phyloP scores from a whole-genome alignment of 73 alveolate species.

The Durusdinium trenchii region DNA sequence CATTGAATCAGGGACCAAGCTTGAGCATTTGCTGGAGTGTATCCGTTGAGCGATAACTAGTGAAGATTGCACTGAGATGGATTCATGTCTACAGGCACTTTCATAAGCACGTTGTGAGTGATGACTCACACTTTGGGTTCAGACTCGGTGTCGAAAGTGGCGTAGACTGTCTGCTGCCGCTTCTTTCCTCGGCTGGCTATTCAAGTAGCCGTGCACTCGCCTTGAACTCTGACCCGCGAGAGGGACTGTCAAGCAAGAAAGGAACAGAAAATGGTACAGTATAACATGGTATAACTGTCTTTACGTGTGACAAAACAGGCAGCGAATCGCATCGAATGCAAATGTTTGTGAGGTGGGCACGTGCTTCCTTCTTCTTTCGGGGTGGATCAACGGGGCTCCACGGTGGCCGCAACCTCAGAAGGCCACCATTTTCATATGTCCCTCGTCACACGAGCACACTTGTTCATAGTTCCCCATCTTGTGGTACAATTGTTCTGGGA shows the following conservation, averaged over 20 bases:
- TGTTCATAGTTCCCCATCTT: no score
- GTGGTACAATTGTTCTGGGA: not conserved
- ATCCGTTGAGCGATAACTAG: not conserved
- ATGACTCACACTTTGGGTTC: not conserved
- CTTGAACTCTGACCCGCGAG: no score
- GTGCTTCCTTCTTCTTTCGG: slow-evolving; percentile 77
- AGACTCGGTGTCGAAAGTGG: slow-evolving; percentile 81
- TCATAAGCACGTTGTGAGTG: no score
- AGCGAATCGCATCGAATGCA: no score
- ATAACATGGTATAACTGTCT: no score
- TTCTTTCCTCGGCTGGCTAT: slow-evolving; percentile 26
- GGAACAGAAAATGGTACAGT: no score
- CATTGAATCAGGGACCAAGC: no score
- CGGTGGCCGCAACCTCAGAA: slow-evolving; percentile 77
- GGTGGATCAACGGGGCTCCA: slow-evolving; percentile 95
- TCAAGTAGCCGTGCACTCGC: not conserved
- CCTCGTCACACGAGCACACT: not conserved
- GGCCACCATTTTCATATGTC: not conserved
- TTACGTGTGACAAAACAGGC: no score
- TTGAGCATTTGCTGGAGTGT: no score
- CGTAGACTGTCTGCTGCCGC: slow-evolving; percentile 83
- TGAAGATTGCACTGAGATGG: not conserved
- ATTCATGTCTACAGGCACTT: no score
- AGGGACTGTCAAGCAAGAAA: no score
- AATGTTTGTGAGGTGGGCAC: not conserved